Evolutionary conservation across 164 flowering plant genomes (phyloP).

Genomic region (Berberis thunbergii): DNA sequence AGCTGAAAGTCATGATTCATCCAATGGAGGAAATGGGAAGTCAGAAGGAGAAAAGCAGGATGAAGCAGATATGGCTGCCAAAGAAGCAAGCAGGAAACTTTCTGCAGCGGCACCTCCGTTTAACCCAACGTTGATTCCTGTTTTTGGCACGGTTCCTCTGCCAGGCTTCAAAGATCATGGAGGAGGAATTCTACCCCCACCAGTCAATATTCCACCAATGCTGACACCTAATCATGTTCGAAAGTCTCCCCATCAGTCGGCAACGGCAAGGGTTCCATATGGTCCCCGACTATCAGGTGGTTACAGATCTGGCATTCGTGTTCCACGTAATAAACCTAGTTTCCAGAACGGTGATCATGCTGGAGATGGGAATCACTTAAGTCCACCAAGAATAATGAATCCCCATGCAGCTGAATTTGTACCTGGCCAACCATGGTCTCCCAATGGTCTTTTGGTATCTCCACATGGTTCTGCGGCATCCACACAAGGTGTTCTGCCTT

Average conservation of each 20-base stretch:
- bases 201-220: slow-evolving; percentile 58
- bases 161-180: slow-evolving; percentile 58
- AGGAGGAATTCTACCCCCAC: slow-evolving; percentile 62
- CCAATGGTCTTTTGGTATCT: slow-evolving; percentile 46
- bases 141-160: slow-evolving; percentile 50
- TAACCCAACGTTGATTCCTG: slow-evolving; percentile 57
- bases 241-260: slow-evolving; percentile 82
- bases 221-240: slow-evolving; percentile 52
- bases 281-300: slow-evolving; percentile 82
- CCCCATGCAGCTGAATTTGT: slow-evolving; percentile 85
- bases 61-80: slow-evolving; percentile 34
- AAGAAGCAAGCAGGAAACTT: slow-evolving; percentile 58
- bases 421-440: slow-evolving; percentile 66
- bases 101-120: slow-evolving; percentile 88
- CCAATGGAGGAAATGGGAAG: background rate
- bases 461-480: slow-evolving; percentile 46
- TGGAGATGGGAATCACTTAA: slow-evolving; percentile 38
- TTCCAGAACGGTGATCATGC: slow-evolving; percentile 37
- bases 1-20: slow-evolving; percentile 14
- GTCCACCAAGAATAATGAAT: slow-evolving; percentile 68
- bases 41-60: slow-evolving; percentile 35
- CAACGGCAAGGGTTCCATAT: slow-evolving; percentile 75
- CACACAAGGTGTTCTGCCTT: slow-evolving; percentile 16
- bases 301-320: slow-evolving; percentile 56
- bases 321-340: slow-evolving; percentile 38